These are phyloP conservation scores for Zychaea mexicana DNA, from an alignment of 371 early-diverging fungal species.

Conservation along the genomic window DNA sequence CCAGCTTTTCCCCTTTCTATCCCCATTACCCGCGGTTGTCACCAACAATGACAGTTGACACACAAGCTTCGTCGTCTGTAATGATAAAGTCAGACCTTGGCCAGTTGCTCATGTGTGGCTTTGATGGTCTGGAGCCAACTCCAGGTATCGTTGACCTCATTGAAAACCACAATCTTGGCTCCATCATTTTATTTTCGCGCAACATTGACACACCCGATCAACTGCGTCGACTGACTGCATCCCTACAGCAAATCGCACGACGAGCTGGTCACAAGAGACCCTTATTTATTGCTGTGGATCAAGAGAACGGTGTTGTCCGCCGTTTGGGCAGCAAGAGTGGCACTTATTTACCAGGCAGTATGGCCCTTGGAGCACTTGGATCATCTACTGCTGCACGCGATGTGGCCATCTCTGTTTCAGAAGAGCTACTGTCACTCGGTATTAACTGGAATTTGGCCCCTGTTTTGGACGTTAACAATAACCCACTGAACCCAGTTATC, in stretches of 20 bases:
- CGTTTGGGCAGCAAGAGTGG: slow-evolving; percentile 36
- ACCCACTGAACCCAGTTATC: slow-evolving; percentile 53
- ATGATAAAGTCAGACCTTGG: slow-evolving; percentile 19
- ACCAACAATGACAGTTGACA: background rate
- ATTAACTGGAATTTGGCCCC: slow-evolving; percentile 57
- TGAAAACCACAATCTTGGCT: slow-evolving; percentile 40
- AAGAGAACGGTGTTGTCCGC: slow-evolving; percentile 55
- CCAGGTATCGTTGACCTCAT: slow-evolving; percentile 46
- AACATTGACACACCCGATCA: slow-evolving; percentile 46
- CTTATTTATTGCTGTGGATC: slow-evolving; percentile 48
- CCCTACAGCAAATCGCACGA: slow-evolving; percentile 39
- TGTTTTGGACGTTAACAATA: slow-evolving; percentile 51
- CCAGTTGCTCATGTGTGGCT: slow-evolving; percentile 49
- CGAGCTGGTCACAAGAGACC: slow-evolving; percentile 45
- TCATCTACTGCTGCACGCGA: slow-evolving; percentile 28
- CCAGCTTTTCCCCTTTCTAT: no score
- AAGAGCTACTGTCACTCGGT: slow-evolving; percentile 40
- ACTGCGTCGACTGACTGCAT: slow-evolving; percentile 26
- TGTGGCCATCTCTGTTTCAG: slow-evolving; percentile 39
- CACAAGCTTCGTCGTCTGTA: background rate
- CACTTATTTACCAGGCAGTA: slow-evolving; percentile 49
- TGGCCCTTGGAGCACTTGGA: slow-evolving; percentile 46
- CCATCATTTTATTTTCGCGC: slow-evolving; percentile 51
- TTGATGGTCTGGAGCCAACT: slow-evolving; percentile 41
- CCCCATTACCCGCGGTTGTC: no score